These are phyloP conservation scores for Sugiyamaella lignohabitans DNA, from an alignment of 805 yeast genomes.

Conservation along the genomic window DNA sequence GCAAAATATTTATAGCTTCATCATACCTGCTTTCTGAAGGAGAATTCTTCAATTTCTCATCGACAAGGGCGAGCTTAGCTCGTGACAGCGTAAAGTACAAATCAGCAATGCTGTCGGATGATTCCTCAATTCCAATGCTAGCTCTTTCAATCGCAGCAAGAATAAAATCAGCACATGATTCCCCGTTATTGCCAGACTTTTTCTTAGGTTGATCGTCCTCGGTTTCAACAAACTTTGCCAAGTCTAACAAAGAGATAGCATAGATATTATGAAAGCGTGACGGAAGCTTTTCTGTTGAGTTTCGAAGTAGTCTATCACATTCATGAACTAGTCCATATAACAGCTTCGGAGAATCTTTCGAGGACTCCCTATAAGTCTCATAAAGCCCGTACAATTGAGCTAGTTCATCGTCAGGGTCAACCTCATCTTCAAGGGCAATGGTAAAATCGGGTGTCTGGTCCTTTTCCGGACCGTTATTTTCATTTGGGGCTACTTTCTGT, in stretches of 20 bases:
- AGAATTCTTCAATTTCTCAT: conserved; percentile 8
- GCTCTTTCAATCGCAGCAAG: conserved; percentile 68
- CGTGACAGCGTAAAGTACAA: conserved; percentile 50
- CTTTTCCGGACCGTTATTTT: conserved; percentile 6
- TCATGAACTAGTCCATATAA: conserved; percentile 81
- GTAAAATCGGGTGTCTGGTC: conserved; percentile 37
- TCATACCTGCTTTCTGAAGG: no score
- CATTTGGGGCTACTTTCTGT: conserved; percentile 29
- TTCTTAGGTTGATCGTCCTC: conserved; percentile 20
- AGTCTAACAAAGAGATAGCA: conserved; percentile 47
- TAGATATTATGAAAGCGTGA: conserved; percentile 62
- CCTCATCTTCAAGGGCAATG: conserved; percentile 63
- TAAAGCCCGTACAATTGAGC: conserved; percentile 70
- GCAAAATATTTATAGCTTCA: conserved; percentile 3
- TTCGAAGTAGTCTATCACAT: conserved; percentile 64
- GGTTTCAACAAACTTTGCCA: conserved; percentile 26
- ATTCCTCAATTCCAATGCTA: conserved; percentile 48
- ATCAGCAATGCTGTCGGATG: conserved; percentile 39
- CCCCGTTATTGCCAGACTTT: not conserved
- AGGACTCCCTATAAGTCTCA: conserved; percentile 45
- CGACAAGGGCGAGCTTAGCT: conserved; percentile 37
- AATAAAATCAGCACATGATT: conserved; percentile 48
- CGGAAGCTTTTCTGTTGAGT: conserved; percentile 26
- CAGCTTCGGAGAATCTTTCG: conserved; percentile 21
- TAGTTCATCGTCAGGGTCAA: conserved; percentile 72